These are phyloP conservation scores for Eucalyptus curtisii DNA, from an alignment of 345 rosid species.

Conservation along the genomic window DNA sequence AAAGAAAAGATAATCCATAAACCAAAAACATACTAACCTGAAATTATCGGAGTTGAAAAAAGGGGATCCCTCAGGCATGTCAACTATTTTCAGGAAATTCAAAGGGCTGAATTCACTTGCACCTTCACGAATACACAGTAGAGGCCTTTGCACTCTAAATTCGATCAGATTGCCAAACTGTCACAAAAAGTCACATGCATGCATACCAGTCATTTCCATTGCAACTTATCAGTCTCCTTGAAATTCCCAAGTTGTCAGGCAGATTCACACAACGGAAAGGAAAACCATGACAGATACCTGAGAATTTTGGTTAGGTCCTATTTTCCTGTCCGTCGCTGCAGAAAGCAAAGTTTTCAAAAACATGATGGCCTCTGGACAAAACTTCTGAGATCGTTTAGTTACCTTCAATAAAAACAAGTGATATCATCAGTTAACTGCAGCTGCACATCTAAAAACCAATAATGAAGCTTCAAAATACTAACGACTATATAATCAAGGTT, in stretches of 20 bases:
- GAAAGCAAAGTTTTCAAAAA: conserved; percentile 52
- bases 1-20: neutral
- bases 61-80: conserved; percentile 43
- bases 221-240: neutral
- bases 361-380: conserved; percentile 77
- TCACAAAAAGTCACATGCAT: neutral
- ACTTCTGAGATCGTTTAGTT: conserved; percentile 58
- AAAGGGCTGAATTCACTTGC: conserved; percentile 45
- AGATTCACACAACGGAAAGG: neutral
- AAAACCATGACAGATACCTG: conserved; percentile 24
- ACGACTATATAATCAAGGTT: neutral
- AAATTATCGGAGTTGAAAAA: conserved; percentile 70
- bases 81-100: conserved; percentile 52
- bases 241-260: neutral
- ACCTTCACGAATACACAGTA: conserved; percentile 25
- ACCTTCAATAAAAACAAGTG: conserved; percentile 24
- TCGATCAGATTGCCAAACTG: conserved; percentile 69
- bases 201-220: neutral
- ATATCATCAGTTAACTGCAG: neutral
- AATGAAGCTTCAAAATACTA: neutral
- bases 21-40: conserved; percentile 32
- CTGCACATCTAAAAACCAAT: neutral
- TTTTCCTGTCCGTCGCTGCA: conserved; percentile 41
- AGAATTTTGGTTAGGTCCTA: conserved; percentile 29
- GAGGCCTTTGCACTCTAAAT: conserved; percentile 38